Percentiles rank a stretch among this genome's conserved stretches.
Evolutionary conservation across 495 filamentous ascomycete genomes (phyloP).

Genomic region (Aspergillus avenaceus): DNA sequence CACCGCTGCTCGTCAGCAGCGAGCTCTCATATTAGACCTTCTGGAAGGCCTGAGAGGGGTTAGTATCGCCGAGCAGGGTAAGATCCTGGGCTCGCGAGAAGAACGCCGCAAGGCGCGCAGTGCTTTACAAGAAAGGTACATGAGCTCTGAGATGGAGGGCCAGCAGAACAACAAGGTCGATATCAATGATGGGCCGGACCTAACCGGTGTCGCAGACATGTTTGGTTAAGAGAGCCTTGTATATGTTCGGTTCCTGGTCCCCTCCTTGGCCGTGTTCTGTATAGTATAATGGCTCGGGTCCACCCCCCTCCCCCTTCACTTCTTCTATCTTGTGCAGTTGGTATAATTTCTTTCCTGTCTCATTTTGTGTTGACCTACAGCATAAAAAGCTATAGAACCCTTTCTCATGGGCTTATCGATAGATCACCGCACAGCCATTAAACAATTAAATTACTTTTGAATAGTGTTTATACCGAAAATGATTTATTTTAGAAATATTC

Average conservation of each 20-base stretch:
- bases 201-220: constrained; percentile 64
- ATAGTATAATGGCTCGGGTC: constrained; percentile 13
- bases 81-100: constrained; percentile 54
- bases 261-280: neutral
- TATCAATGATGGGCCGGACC: constrained; percentile 56
- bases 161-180: constrained; percentile 43
- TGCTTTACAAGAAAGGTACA: constrained; percentile 54
- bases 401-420: neutral
- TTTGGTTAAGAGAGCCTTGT: constrained; percentile 46
- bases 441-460: neutral
- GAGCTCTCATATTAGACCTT: constrained; percentile 81
- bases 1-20: constrained; percentile 68
- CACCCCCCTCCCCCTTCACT: neutral
- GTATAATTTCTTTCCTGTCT: neutral
- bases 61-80: constrained; percentile 89
- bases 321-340: too few species aligned
- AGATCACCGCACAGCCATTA: neutral
- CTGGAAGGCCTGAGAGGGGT: constrained; percentile 81
- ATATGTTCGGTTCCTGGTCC: neutral
- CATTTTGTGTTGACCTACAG: neutral
- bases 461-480: neutral
- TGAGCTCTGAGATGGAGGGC: constrained; percentile 44
- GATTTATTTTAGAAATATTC: neutral
- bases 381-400: neutral
- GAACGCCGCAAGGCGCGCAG: constrained; percentile 49